Evolutionary conservation across 306 rosid genomes (phyloP).

Genomic region (Glycine tomentella): DNA sequence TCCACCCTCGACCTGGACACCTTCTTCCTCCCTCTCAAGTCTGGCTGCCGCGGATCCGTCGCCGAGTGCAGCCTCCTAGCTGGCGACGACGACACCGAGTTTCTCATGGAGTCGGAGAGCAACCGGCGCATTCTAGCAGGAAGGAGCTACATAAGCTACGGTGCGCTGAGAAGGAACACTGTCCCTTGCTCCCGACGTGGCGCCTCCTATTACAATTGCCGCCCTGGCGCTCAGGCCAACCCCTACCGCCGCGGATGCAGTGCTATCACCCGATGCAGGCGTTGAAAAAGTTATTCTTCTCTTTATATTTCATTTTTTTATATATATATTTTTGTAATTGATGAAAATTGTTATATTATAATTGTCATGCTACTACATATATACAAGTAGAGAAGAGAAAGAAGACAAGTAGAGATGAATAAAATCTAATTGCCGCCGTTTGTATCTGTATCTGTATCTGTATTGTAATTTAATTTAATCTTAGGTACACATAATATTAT

Average conservation of each 20-base stretch:
- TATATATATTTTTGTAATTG: constrained; percentile 39
- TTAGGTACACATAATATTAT: constrained; percentile 32
- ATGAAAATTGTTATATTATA: constrained; percentile 38
- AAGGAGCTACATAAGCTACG: constrained; percentile 82
- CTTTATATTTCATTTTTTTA: not conserved
- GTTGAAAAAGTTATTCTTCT: constrained; percentile 45
- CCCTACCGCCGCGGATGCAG: constrained; percentile 94
- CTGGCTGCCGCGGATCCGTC: constrained; percentile 68
- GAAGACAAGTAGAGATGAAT: constrained; percentile 46
- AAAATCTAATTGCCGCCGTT: constrained; percentile 31
- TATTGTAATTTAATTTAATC: constrained; percentile 41
- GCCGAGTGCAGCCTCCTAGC: constrained; percentile 67
- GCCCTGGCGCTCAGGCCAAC: constrained; percentile 89
- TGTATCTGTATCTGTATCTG: too few relatives aligned
- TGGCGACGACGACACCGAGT: constrained; percentile 57
- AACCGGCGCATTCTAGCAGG: constrained; percentile 83
- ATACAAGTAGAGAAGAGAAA: constrained; percentile 41
- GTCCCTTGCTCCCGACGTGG: constrained; percentile 95
- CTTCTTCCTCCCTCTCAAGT: constrained; percentile 47
- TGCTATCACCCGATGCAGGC: constrained; percentile 84
- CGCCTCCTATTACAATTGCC: constrained; percentile 95
- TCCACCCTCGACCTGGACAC: constrained; percentile 50
- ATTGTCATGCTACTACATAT: constrained; percentile 37
- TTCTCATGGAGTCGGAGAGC: constrained; percentile 84
- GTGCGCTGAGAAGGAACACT: constrained; percentile 90